phyloP scores from a whole-genome alignment of 2,329 filamentous ascomycete species.

The Chrysoporthe deuterocubensis region DNA sequence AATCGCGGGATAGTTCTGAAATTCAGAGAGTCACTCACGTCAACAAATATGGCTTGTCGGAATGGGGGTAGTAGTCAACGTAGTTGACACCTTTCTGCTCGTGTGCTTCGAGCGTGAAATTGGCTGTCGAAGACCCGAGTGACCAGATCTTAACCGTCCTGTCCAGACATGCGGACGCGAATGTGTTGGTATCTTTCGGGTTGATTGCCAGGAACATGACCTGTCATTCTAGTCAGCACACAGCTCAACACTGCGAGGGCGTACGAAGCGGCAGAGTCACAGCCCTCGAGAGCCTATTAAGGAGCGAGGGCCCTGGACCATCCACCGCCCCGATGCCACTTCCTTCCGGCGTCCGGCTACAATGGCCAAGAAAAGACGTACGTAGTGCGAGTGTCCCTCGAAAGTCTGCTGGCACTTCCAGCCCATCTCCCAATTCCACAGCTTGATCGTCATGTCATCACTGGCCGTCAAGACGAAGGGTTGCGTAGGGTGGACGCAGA shows the following conservation, averaged over 20 bases:
- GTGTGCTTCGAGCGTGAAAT: conserved; percentile 96
- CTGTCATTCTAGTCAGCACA: conserved; percentile 6
- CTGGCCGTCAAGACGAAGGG: conserved; percentile 95
- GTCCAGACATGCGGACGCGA: conserved; percentile 93
- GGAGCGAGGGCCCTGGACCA: background rate
- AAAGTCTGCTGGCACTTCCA: conserved; percentile 82
- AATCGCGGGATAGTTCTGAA: no score
- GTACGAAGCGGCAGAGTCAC: background rate
- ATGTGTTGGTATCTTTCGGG: conserved; percentile 91
- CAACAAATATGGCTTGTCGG: conserved; percentile 83
- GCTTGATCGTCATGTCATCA: conserved; percentile 98
- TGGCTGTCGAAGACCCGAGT: conserved; percentile 88
- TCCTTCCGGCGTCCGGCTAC: background rate
- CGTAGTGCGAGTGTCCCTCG: conserved; percentile 91
- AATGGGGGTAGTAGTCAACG: conserved; percentile 84
- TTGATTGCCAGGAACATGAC: conserved; percentile 98
- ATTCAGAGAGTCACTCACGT: conserved; percentile 57
- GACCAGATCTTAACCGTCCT: conserved; percentile 98
- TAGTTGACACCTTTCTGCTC: conserved; percentile 98
- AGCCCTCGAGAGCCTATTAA: conserved; percentile 7
- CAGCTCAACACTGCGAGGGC: background rate
- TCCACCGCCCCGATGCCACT: background rate
- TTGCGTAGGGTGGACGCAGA: conserved; percentile 92
- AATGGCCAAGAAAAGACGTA: conserved; percentile 3
- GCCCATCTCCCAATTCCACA: conserved; percentile 98